These are phyloP conservation scores for Acacia acuminata DNA, from an alignment of 306 rosid species.

Conservation along the genomic window DNA sequence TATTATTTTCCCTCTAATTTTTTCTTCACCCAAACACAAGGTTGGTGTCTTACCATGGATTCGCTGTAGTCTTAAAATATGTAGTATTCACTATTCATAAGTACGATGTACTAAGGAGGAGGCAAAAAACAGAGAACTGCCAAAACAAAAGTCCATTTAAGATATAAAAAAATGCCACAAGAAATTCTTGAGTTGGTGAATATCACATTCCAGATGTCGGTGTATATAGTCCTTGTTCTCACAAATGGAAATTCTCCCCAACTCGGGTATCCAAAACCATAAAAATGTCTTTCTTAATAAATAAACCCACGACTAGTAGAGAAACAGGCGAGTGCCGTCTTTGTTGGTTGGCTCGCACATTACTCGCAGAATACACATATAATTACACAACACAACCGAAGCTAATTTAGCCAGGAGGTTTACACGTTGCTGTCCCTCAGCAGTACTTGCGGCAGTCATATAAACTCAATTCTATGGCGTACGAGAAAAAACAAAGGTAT, in stretches of 20 bases:
- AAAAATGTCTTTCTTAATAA: neutral
- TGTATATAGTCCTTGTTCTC: neutral
- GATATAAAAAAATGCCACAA: neutral
- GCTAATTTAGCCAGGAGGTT: slow-evolving; percentile 27
- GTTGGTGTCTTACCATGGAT: too few species aligned
- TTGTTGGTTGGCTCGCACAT: slow-evolving; percentile 19
- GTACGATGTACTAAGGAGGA: neutral
- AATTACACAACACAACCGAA: slow-evolving; percentile 44
- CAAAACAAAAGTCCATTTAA: neutral
- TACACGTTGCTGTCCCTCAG: neutral
- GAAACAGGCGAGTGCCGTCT: neutral
- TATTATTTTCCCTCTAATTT: too few species aligned
- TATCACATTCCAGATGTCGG: neutral
- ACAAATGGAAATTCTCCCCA: neutral
- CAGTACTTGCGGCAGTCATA: slow-evolving; percentile 6
- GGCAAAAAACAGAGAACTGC: neutral
- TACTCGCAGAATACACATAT: slow-evolving; percentile 48
- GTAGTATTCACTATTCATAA: too few species aligned
- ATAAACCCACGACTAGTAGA: neutral
- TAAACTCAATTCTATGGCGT: neutral
- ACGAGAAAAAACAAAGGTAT: slow-evolving; percentile 32
- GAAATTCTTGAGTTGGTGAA: neutral
- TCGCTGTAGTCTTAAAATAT: too few species aligned
- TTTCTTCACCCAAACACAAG: too few species aligned
- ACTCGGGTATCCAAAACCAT: neutral